A percentile compares a stretch with the other conserved stretches of the same genome.
Conservation (phyloP, 2,329 filamentous ascomycete genomes). For the Hypocrella siamensis region DNA sequence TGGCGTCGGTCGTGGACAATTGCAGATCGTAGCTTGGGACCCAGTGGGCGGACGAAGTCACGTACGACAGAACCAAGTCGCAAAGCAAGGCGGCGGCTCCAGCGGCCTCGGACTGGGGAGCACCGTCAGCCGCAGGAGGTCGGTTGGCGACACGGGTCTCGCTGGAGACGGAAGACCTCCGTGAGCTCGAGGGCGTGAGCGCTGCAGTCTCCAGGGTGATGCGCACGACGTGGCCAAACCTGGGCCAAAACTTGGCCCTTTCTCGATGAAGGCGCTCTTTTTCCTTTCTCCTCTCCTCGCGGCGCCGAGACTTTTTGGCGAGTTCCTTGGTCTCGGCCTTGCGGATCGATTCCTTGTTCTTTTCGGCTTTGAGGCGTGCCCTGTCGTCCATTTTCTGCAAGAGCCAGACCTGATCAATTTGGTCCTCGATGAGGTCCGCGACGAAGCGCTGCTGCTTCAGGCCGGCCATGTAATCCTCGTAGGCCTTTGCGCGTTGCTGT, state of each 20-base stretch:
- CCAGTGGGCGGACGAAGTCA: conserved; percentile 43
- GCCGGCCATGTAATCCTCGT: conserved; percentile 22
- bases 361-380: conserved; percentile 12
- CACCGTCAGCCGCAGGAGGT: conserved; percentile 5
- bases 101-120: conserved; percentile 4
- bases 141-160: conserved; percentile 30
- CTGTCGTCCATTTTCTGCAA: conserved; percentile 13
- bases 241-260: conserved; percentile 31
- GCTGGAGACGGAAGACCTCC: conserved; percentile 33
- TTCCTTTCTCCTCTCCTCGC: conserved; percentile 23
- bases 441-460: conserved; percentile 16
- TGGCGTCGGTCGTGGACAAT: conserved; percentile 38
- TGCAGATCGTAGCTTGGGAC: conserved; percentile 44
- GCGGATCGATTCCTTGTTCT: conserved; percentile 15
- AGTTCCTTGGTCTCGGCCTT: conserved; percentile 20
- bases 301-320: conserved; percentile 18
- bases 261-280: conserved; percentile 27
- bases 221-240: conserved; percentile 27
- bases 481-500: conserved; percentile 24
- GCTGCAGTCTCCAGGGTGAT: conserved; percentile 30
- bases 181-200: conserved; percentile 27
- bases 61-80: conserved; percentile 40
- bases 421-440: conserved; percentile 13
- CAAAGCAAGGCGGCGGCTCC: conserved; percentile 13
- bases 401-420: conserved; percentile 16